Conservation (phyloP, 768 basidiomycete species). For the Pleurotus tuoliensis region DNA sequence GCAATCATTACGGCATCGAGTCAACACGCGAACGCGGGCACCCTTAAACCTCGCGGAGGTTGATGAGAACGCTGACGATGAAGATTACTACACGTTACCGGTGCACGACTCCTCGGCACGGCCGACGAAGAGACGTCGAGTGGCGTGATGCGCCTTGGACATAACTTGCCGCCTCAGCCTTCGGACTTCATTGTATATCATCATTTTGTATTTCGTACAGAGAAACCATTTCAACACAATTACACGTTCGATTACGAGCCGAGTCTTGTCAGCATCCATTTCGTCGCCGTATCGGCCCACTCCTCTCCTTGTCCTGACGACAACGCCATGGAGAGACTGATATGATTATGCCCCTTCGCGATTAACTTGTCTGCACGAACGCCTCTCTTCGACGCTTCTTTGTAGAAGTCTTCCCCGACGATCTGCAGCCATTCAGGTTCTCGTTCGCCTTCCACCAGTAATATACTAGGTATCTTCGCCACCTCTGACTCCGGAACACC, state of each 20-base stretch:
- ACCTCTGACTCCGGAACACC: slow-evolving; percentile 30
- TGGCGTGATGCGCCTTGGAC: too few species aligned
- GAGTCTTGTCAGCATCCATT: slow-evolving; percentile 27
- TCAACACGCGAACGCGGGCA: too few species aligned
- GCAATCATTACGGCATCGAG: too few species aligned
- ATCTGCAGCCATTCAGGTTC: slow-evolving; percentile 46
- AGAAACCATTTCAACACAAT: too few species aligned
- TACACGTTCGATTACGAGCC: not conserved
- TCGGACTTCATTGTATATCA: too few species aligned
- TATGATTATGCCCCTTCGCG: slow-evolving; percentile 57
- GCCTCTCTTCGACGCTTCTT: slow-evolving; percentile 32
- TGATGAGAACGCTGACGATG: too few species aligned
- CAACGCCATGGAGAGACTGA: slow-evolving; percentile 50
- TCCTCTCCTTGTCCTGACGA: slow-evolving; percentile 56
- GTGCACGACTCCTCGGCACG: too few species aligned
- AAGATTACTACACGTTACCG: too few species aligned
- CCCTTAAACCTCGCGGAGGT: too few species aligned
- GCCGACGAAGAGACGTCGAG: too few species aligned
- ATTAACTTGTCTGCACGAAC: slow-evolving; percentile 30
- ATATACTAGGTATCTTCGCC: slow-evolving; percentile 37
- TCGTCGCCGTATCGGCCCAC: slow-evolving; percentile 50
- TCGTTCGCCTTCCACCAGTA: slow-evolving; percentile 47
- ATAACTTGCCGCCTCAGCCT: too few species aligned
- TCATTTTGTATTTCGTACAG: too few species aligned
- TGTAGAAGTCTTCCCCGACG: slow-evolving; percentile 32